Base-by-base conservation (phyloP, 78 protist species). In the Ministeria vibrans region DNA sequence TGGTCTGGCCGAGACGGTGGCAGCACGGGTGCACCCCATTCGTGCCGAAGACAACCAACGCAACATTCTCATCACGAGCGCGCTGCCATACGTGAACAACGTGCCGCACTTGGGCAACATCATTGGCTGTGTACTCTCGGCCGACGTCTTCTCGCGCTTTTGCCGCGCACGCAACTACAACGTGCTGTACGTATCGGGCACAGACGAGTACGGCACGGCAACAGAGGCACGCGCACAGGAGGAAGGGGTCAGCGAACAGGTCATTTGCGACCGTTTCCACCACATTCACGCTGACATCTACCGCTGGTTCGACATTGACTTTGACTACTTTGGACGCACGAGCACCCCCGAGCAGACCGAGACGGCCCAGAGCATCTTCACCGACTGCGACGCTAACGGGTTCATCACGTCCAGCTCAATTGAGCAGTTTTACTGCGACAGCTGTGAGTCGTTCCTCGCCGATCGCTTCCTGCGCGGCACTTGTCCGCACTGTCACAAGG, bases 121-220 rank as follows among this genome's bases (percentile, higher is more conserved):
- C 61, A 87, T 93, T 64, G 96, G 96, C 64, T 88, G 95, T 46
- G 94, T 91, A 9, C 91, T 93, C 49, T 39, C 79, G 43, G 96
- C 90, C 45, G 96, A 92, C 69, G 93, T 90, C 18, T 92, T 79
- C 66, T 88, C 96, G 6, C 61, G 85, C 38, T 81, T 61, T n/a
- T 69, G 88, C 53, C 84, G 93, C 27, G 44, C 66, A 49, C 80
- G 87, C n/a, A 89, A 87, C 42, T 81, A 87, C 79, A 93, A 91
- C 83, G 27, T 72, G 36, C 78, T 93, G 69, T 93, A 86, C 72
- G 76, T 93, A 28, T 93, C 95, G 45, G 96, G 96, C 72, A 93
- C 96, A 20, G 95, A 92, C 83, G 95, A 92, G 78, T 92, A 92
- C 68, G 95, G 95, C 72, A 92, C 95, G 5, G 88, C 95, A 32